Evolutionary conservation across 1,139 yeast species (phyloP), one percentile per base, ranked within the genome.

Genomic region (Lodderomyces metapsilosis): DNA sequence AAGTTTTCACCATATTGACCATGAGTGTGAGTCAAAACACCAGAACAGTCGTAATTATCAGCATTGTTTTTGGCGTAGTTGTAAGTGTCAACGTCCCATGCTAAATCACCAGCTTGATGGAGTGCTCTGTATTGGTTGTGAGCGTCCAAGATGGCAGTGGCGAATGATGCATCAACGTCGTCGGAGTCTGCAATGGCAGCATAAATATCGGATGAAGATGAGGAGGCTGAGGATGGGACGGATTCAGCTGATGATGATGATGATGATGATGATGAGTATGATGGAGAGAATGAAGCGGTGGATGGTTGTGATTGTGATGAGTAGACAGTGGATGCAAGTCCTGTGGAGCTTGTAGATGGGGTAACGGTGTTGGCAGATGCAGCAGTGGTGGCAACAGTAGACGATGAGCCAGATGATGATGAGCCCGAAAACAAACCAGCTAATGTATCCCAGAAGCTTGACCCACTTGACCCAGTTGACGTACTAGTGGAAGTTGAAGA

Each of bases 1-100:
- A 89, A 73, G 74, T 88, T 89, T 68, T 89, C 96, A 58, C 96
- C 96, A 67, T 78, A 84, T 41, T 72, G 66, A 43, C 92, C 92
- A 44, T 86, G 87, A 39, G 95, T 82, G 71, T 89, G 96, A 28
- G 68, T 65, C 61, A 88, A 78, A 7, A 58, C 51, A 42, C 87
- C 86, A 28, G 80, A 79, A 66, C 96, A 88, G 60, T 78, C 78
- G 65, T 82, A 86, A 40, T 66, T 58, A 62, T 80, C 77, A 36
- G 91, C 89, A 62, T 83, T 84, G 51, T 68, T 62, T 62, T 81
- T 81, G 38, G 96, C 96, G 57, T 78, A 82, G 35, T 64, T 55
- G 47, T 84, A 89, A 34, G 86, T 68, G 12, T 71, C 35, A 64
- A 56, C 52, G 80, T 76, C 76, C 95, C 95, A 88, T 2, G 75